Evolutionary conservation across 1,284 basidiomycete genomes (phyloP).

Genomic region (Coniferiporia weirii): DNA sequence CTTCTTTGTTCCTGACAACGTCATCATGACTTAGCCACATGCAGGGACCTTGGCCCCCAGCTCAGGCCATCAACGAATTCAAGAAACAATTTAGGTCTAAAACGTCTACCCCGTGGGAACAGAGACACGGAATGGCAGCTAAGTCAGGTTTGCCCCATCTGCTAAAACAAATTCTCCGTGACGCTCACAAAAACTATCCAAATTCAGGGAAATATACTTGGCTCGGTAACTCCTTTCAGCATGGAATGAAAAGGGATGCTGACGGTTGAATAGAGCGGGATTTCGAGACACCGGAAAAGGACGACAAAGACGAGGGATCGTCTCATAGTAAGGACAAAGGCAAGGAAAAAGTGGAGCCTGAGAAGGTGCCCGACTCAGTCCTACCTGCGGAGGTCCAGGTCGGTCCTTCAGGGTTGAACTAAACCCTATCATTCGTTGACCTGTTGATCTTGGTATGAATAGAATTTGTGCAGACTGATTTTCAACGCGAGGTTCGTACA

Average conservation of each 20-base stretch:
- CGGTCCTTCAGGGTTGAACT: conserved; percentile 5
- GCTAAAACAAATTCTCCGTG: background rate
- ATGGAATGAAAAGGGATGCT: background rate
- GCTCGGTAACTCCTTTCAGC: conserved; percentile 36
- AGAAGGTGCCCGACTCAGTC: conserved; percentile 40
- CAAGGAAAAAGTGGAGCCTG: conserved; percentile 35
- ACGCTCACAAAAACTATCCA: background rate
- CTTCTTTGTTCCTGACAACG: background rate
- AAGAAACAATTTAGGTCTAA: conserved; percentile 60
- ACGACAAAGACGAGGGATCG: conserved; percentile 30
- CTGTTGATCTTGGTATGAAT: background rate
- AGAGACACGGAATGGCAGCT: conserved; percentile 48
- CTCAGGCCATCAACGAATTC: conserved; percentile 44
- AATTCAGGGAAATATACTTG: conserved; percentile 53
- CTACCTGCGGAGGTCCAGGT: conserved; percentile 47
- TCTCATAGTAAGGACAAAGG: conserved; percentile 29
- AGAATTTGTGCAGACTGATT: conserved; percentile 51
- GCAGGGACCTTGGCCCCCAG: conserved; percentile 33
- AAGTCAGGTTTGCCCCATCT: conserved; percentile 34
- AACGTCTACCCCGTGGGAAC: conserved; percentile 46
- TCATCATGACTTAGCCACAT: background rate
- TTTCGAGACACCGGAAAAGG: conserved; percentile 43
- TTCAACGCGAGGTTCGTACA: conserved; percentile 44
- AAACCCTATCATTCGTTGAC: background rate
- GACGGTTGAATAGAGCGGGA: conserved; percentile 38